Evolutionary conservation across 495 filamentous ascomycete species (phyloP), one percentile per base, ranked within the genome.

Genomic region (Podospora comata): DNA sequence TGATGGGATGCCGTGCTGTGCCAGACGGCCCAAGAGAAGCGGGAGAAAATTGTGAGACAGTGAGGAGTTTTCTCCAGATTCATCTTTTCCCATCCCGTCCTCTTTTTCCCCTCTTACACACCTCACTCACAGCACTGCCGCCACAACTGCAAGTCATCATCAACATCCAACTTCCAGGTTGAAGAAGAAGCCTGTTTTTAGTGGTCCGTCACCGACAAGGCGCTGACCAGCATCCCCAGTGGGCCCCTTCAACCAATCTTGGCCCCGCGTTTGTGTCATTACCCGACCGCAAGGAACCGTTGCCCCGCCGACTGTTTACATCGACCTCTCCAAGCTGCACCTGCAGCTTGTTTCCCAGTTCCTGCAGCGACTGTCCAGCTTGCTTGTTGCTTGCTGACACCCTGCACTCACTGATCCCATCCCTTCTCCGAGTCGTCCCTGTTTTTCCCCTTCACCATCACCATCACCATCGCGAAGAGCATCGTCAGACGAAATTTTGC

Each of bases 291-390:
- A 30, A 70, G 69, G 72, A 72, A 65, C 60, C 44, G 76, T 78
- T 78, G 76, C 75, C 75, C 69, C 16, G 76, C 53, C 75, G 69
- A 78, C 76, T 66, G 76, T 78, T 77, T 77, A 78, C 76, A 71
- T 71, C 27, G 62, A 39, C 64, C 66, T 59, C 55, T 59, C 55
- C 32, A n/a, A 18, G 56, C 7, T 13, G 32, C 28, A 18, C 56
- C n/a, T 56, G 69, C 65, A 65, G 62, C 63, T 62, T 58, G 55
- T 13, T 48, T 39, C 57, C 64, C 39, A 57, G 34, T 67, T 61
- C 28, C 69, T 28, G 62, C 63, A 63, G 44, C 64, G 48, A 59
- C 58, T 60, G 28, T 28, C 60, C 16, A 57, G 27, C 56, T 48
- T 48, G 39, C 39, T 48, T 48, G 39, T 48, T 48, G 39, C 39